Conservation (phyloP, 768 basidiomycete species). For the Suillus spraguei region DNA sequence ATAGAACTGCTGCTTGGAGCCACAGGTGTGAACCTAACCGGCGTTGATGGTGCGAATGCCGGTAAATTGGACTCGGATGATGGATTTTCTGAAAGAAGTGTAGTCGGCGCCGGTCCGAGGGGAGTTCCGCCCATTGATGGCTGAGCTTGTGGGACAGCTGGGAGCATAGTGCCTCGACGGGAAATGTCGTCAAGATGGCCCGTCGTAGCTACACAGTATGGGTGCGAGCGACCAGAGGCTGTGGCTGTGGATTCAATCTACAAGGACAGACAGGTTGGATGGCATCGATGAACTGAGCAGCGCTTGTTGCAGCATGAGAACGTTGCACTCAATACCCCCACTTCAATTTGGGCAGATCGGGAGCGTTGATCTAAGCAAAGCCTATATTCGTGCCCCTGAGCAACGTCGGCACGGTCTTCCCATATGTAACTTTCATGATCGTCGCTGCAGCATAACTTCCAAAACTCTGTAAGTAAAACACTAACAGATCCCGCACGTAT, state of each 20-base stretch:
- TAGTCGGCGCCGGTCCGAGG: too few relatives aligned
- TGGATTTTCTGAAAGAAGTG: neutral
- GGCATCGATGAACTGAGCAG: slow-evolving; percentile 58
- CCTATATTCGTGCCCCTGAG: slow-evolving; percentile 3
- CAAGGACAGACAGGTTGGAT: slow-evolving; percentile 76
- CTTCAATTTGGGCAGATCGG: slow-evolving; percentile 1
- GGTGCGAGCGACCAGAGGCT: slow-evolving; percentile 21
- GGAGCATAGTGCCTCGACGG: too few relatives aligned
- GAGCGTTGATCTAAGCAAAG: slow-evolving; percentile 7
- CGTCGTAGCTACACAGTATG: slow-evolving; percentile 17
- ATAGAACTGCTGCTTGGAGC: slow-evolving; percentile 8
- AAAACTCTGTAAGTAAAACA: too few relatives aligned
- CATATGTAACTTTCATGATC: too few relatives aligned
- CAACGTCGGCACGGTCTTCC: neutral
- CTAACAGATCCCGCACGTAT: too few relatives aligned
- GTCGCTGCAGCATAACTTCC: too few relatives aligned
- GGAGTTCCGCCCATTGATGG: too few relatives aligned
- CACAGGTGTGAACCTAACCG: slow-evolving; percentile 14
- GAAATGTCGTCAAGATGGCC: slow-evolving; percentile 12
- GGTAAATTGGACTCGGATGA: slow-evolving; percentile 7
- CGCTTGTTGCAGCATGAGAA: slow-evolving; percentile 38
- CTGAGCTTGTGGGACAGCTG: too few relatives aligned
- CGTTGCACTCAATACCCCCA: neutral
- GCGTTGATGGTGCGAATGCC: slow-evolving; percentile 10
- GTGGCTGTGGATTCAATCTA: slow-evolving; percentile 51